phyloP scores from a whole-genome alignment of 2,329 filamentous ascomycete genomes.

The Cladosporium sp. region DNA sequence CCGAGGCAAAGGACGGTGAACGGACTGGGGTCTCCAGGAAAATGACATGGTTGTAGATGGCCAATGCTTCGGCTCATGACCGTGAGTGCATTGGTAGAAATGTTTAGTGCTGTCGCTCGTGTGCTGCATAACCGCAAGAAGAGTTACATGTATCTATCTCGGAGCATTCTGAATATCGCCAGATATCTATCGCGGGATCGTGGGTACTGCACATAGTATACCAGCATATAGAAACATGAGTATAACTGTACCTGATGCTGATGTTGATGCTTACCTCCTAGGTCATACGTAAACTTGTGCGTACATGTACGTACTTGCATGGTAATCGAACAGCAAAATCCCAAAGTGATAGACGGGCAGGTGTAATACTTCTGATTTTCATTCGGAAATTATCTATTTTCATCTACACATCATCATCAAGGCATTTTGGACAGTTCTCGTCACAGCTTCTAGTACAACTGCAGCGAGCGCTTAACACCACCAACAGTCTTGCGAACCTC shows the following conservation, averaged over 20 bases:
- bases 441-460: constrained; percentile 8
- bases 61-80: neutral
- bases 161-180: neutral
- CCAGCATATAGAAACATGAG: no score
- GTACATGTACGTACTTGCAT: no score
- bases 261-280: no score
- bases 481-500: constrained; percentile 20
- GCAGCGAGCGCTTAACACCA: constrained; percentile 18
- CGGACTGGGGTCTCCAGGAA: neutral
- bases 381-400: neutral
- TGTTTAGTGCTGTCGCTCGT: neutral
- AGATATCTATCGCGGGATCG: neutral
- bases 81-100: neutral
- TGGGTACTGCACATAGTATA: no score
- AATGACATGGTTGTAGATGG: neutral
- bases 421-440: neutral
- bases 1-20: neutral
- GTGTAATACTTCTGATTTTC: no score
- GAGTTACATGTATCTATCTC: neutral
- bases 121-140: neutral
- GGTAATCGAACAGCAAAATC: no score
- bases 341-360: no score
- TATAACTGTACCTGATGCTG: no score
- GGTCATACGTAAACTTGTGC: no score
- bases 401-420: constrained; percentile 12